Base-by-base conservation (phyloP, 2,329 filamentous ascomycete species). In the Fusarium anthophilum region DNA sequence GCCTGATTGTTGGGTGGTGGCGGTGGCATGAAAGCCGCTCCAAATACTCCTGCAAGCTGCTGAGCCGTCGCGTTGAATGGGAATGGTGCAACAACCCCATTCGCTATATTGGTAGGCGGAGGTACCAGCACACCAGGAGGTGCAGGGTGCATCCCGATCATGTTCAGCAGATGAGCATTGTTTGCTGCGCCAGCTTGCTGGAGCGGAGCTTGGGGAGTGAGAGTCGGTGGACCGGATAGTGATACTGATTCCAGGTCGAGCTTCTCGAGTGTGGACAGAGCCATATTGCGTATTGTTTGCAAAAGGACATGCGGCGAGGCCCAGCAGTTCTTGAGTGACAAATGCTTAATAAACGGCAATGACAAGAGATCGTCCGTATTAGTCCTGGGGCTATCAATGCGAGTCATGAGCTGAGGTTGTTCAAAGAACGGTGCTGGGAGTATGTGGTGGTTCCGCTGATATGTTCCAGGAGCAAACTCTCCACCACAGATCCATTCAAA, bases 251-350 rank as follows among this genome's bases (percentile, higher is more conserved):
- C 87, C 5, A 94, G 82, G 14, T 86, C 86, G 22, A 94, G 79
- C 26, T 85, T 86, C 69, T 87, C 83, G 18, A 93, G 80, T 5
- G 80, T 83, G 13, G 81, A 78, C 10, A 82, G 77, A 26, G 85
- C 83, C 79, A 91, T 87, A 9, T 80, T 79, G 6, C 82, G 81
- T 66, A 91, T 81, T 58, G 91, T 84, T 17, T 85, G 82, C 38
- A 86, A 77, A 38, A 93, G 83, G 4, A 90, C 84, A 45, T 87
- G 83, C 1, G 92, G 91, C 6, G 87, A 87, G 18, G 90, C 83
- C 91, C 91, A 94, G 81, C 91, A 93, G 75, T 94, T 94, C 74
- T 89, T 89, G 14, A 94, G 82, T 0, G 87, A 91, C 6, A 94
- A 80, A 56, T 89, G 83, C 68, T 89, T 84, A 30, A 93, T 80